Evolutionary conservation across 495 filamentous ascomycete species (phyloP), one percentile per base, ranked within the genome.

Genomic region (Pyronema omphalodes): DNA sequence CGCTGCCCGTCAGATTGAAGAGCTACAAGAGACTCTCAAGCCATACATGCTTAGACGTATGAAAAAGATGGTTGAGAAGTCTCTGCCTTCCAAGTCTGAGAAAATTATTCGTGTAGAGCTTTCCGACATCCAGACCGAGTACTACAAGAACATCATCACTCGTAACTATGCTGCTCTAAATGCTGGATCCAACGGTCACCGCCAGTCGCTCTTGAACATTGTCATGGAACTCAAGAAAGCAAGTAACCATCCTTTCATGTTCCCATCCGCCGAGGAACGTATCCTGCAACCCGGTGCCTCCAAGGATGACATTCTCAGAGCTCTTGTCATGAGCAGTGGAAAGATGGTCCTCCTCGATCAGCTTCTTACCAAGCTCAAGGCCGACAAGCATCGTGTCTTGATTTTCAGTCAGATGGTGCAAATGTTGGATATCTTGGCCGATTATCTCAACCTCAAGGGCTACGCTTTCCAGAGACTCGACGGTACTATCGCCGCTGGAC

Each of bases 391-490:
- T 66, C 85, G 91, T 12, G 93, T 99, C 34, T 66, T 99, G 59
- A 95, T 99, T 46, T 99, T 99, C 71, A 94, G 91, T 58, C 93
- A 96, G 67, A 96, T 99, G 93, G 91, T 99, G 36, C 91, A 87
- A 67, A 95, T 99, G 80, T 78, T 99, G 4, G 88, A 99, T 60
- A 87, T 99, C 52, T 73, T 99, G 0, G 83, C 84, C 41, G 88
- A 96, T 58, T 99, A 99, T 67, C 75, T 96, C 56, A 79, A 85
- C 49, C 76, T 85, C 36, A 86, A 91, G 36, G 85, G 86, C 11
- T 88, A 95, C 67, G 77, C 86, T 46, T 94, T 87, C 63, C 91
- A 99, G 66, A 76, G 91, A 8, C 77, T 99, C 4, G 91, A 99
- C 63, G 91, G 91, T 56, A 99, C 91, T 2, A 93, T 96, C 57